phyloP scores from a whole-genome alignment of 352 stramenopile species.

The Salisapilia sapeloensis region DNA sequence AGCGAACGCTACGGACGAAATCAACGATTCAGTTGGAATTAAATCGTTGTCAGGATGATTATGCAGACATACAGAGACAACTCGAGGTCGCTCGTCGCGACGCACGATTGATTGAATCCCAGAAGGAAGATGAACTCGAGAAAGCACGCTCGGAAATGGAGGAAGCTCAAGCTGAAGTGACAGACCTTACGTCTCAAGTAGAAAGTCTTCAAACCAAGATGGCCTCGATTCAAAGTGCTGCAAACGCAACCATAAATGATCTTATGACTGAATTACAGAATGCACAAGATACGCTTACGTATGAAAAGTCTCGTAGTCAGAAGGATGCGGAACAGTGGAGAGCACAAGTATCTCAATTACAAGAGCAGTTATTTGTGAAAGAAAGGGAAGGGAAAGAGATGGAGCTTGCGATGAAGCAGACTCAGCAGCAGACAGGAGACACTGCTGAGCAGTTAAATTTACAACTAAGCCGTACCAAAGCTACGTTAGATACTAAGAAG shows the following conservation, averaged over 20 bases:
- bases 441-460: constrained; percentile 17
- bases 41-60: constrained; percentile 28
- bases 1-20: constrained; percentile 17
- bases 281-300: constrained; percentile 28
- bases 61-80: constrained; percentile 32
- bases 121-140: constrained; percentile 19
- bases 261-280: constrained; percentile 38
- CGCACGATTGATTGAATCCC: constrained; percentile 19
- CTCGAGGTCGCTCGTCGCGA: constrained; percentile 46
- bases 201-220: constrained; percentile 56
- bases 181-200: constrained; percentile 14
- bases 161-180: constrained; percentile 14
- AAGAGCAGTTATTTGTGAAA: constrained; percentile 25
- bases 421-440: constrained; percentile 9
- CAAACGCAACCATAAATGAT: constrained; percentile 68
- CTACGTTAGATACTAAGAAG: constrained; percentile 32
- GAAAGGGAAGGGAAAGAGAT: constrained; percentile 21
- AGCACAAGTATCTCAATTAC: constrained; percentile 14
- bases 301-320: constrained; percentile 23
- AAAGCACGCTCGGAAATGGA: constrained; percentile 27
- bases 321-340: constrained; percentile 31
- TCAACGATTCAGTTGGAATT: constrained; percentile 35
- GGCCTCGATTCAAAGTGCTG: constrained; percentile 45
- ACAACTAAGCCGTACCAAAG: constrained; percentile 9
- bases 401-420: constrained; percentile 6